These are phyloP conservation scores for Verticillium dahliae DNA, from an alignment of 2,329 filamentous ascomycete species.

Conservation along the genomic window DNA sequence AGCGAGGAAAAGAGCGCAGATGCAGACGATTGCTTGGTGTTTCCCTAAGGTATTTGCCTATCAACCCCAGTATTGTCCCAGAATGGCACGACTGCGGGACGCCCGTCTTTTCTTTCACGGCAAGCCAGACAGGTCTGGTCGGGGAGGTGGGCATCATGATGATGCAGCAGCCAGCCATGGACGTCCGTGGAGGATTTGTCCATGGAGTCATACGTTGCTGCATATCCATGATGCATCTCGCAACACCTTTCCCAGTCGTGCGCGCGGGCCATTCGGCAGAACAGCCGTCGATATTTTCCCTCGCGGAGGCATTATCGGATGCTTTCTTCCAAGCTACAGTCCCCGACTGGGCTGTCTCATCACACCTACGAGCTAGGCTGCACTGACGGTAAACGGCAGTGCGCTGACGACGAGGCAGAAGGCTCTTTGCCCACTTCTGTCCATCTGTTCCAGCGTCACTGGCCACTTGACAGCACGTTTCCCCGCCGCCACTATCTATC, in stretches of 20 bases:
- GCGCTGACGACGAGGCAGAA: too few species aligned
- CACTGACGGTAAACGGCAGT: background rate
- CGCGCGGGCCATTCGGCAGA: background rate
- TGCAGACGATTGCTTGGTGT: background rate
- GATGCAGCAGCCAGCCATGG: background rate
- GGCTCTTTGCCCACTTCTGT: too few species aligned
- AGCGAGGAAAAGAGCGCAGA: slow-evolving; percentile 1
- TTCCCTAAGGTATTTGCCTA: background rate
- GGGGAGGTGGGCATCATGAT: background rate
- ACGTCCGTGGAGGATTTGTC: background rate
- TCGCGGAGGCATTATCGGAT: background rate
- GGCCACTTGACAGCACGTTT: background rate
- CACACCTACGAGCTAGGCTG: background rate
- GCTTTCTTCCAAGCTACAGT: background rate
- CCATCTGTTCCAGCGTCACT: background rate
- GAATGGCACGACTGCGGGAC: too few species aligned
- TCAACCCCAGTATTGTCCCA: too few species aligned
- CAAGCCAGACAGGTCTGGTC: background rate
- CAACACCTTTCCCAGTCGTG: background rate
- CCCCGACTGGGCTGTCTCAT: background rate
- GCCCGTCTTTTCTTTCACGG: too few species aligned
- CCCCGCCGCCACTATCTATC: background rate
- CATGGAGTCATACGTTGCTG: background rate
- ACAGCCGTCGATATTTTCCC: background rate
- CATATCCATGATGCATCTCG: background rate